Evolutionary conservation across 108 stramenopile genomes (phyloP).

Genomic region (Parmales sp.): DNA sequence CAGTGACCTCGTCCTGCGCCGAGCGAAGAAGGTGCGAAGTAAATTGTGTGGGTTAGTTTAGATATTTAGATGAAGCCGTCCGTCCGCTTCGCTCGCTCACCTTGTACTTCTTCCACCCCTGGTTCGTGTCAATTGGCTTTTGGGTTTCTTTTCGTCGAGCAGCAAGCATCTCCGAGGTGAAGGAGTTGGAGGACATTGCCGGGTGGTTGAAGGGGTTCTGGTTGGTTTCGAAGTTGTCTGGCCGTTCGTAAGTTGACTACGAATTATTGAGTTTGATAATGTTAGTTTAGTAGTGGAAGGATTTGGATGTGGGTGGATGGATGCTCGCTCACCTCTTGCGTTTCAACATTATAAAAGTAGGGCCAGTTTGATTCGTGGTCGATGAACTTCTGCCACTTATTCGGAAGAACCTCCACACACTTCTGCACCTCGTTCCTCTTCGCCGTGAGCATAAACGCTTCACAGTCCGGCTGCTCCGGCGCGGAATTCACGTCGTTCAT

Average conservation of each 20-base stretch:
- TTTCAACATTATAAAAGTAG: conserved; percentile 3
- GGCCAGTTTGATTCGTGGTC: not conserved
- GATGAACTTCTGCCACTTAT: not conserved
- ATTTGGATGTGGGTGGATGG: not conserved
- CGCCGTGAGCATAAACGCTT: too few species aligned
- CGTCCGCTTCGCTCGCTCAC: too few species aligned
- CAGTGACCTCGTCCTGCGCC: too few species aligned
- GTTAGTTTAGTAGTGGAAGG: not conserved
- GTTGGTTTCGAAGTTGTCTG: not conserved
- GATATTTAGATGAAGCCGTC: too few species aligned
- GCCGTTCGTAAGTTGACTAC: not conserved
- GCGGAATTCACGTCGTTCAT: too few species aligned
- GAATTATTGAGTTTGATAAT: not conserved
- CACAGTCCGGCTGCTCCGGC: too few species aligned
- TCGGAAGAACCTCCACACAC: not conserved
- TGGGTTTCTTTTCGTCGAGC: not conserved
- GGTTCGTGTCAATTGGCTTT: not conserved
- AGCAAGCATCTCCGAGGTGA: not conserved
- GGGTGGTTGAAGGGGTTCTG: too few species aligned
- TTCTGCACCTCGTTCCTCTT: too few species aligned
- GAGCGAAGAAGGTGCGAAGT: too few species aligned
- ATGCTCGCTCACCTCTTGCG: not conserved
- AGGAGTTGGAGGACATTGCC: too few species aligned
- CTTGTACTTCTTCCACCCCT: conserved; percentile 4
- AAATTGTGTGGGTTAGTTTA: too few species aligned